Evolutionary conservation across 768 basidiomycete genomes (phyloP), one percentile per base, ranked within the genome.

Genomic region (Pleurotus ostreatus): DNA sequence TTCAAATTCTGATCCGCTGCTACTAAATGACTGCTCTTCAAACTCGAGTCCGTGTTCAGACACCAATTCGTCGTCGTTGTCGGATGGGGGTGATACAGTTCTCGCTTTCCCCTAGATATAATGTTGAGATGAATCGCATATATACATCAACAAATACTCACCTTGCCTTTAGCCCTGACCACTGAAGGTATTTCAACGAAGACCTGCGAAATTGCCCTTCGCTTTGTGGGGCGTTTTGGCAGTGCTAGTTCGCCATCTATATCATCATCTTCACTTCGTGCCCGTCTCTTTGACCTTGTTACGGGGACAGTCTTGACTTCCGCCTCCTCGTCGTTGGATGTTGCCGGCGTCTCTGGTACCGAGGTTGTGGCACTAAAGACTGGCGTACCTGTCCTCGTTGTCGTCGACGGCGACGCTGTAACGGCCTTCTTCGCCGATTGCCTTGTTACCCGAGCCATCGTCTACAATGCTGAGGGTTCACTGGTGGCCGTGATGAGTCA

Each of bases 1-100:
- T 41, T 79, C 71, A 60, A 85, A 88, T 55, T 86, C 86, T 40
- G 88, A 88, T 23, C 76, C 84, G 65, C 78, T 82, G 54, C 74
- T 78, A 26, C 78, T 78, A 23, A 77, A 46, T 13, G 64, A 65
- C 13, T 67, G 60, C 43, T 77, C 77, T 46, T 72, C 70, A 57
- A 71, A 75, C 39, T 77, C 76, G 39, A 73, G 62, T 16, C 70
- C 75, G 43, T 71, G 68, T 16, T 78, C 72, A 38, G 71, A 73
- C 22, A 62, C 64, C 20, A 65, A 34, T 5, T 56, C 52, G 1
- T 63, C 64, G 2, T 75, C 73, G n/a, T 64, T 66, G 39, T 69
- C 69, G 46, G 70, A 64, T n/a, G 60, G 60, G 1, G 62, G 58
- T 5, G 65, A 49, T 13, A 56, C 55, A 18, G 65, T 64, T 65